Evolutionary conservation across 768 basidiomycete genomes (phyloP).

Genomic region (Cystoderma amianthinum): DNA sequence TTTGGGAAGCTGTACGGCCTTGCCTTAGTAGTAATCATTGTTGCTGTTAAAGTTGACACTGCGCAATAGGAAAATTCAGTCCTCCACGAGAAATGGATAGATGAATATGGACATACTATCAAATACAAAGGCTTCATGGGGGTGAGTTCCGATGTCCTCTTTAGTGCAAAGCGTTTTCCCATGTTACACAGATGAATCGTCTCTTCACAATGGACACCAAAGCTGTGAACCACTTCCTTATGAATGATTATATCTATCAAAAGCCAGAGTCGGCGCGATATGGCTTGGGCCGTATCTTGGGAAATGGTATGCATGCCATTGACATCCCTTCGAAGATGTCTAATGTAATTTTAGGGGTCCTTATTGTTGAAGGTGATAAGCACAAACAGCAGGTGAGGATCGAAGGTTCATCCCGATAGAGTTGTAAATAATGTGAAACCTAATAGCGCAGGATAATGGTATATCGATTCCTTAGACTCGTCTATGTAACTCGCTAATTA

Average conservation of each 20-base stretch:
- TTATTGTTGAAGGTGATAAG: constrained; percentile 41
- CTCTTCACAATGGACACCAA: constrained; percentile 55
- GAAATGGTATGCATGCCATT: constrained; percentile 19
- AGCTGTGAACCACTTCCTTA: constrained; percentile 59
- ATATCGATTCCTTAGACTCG: not conserved
- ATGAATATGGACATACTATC: constrained; percentile 39
- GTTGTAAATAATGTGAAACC: not conserved
- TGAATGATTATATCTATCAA: constrained; percentile 46
- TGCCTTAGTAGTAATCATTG: not conserved
- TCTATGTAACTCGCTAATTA: not conserved
- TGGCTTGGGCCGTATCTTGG: constrained; percentile 33
- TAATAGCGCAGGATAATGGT: constrained; percentile 38
- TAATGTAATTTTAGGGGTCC: constrained; percentile 33
- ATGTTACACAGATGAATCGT: constrained; percentile 19
- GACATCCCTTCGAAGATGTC: not conserved
- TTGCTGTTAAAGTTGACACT: not conserved
- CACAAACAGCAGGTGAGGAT: constrained; percentile 35
- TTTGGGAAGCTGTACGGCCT: constrained; percentile 30
- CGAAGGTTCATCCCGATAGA: not conserved
- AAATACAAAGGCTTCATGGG: constrained; percentile 35
- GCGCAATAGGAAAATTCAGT: constrained; percentile 24
- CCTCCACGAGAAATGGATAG: constrained; percentile 39
- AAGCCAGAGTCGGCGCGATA: constrained; percentile 39
- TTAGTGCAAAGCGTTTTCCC: not conserved
- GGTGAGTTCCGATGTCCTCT: constrained; percentile 20